A percentile compares a stretch with the other conserved stretches of the same genome.
Evolutionary conservation across 23 red algal species (phyloP).

Genomic region (Pyropia haitanensis): DNA sequence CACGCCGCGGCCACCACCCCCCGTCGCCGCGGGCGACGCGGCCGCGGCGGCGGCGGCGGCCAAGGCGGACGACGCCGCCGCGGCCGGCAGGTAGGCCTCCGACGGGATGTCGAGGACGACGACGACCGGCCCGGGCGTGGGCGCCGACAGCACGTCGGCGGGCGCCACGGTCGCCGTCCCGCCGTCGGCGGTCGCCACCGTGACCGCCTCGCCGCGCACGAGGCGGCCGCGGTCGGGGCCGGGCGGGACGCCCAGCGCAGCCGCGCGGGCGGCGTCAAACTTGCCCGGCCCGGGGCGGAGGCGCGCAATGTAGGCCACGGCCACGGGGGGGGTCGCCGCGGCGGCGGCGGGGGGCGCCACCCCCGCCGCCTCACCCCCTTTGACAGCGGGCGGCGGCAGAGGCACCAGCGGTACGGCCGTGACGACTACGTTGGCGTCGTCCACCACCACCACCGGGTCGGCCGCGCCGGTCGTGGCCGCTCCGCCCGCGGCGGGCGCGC

Average conservation of each 20-base stretch:
- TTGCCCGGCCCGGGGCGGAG: conserved; percentile 47
- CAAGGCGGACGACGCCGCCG: conserved; percentile 10
- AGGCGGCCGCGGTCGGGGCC: conserved; percentile 55
- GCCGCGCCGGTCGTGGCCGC: conserved; percentile 1
- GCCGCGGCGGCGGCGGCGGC: conserved; percentile 1
- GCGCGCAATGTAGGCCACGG: conserved; percentile 43
- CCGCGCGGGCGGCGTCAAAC: conserved; percentile 61
- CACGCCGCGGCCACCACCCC: too few relatives aligned
- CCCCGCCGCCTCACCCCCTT: conserved; percentile 15
- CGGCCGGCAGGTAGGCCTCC: conserved; percentile 33
- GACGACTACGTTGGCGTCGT: conserved; percentile 47
- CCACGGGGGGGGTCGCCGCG: not conserved
- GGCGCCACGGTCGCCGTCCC: conserved; percentile 20
- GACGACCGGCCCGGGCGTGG: conserved; percentile 65
- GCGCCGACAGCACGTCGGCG: conserved; percentile 62
- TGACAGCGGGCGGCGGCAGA: not conserved
- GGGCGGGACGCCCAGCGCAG: conserved; percentile 53
- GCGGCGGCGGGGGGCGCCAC: conserved; percentile 3
- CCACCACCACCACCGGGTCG: conserved; percentile 10
- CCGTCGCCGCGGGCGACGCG: not conserved
- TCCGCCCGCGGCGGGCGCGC: too few relatives aligned
- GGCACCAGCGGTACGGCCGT: conserved; percentile 25
- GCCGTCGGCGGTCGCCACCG: conserved; percentile 24
- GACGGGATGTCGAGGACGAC: conserved; percentile 55
- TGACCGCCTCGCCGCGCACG: conserved; percentile 52